Base-by-base conservation (phyloP, 305 asterid genomes). In the Nicotiana rustica region DNA sequence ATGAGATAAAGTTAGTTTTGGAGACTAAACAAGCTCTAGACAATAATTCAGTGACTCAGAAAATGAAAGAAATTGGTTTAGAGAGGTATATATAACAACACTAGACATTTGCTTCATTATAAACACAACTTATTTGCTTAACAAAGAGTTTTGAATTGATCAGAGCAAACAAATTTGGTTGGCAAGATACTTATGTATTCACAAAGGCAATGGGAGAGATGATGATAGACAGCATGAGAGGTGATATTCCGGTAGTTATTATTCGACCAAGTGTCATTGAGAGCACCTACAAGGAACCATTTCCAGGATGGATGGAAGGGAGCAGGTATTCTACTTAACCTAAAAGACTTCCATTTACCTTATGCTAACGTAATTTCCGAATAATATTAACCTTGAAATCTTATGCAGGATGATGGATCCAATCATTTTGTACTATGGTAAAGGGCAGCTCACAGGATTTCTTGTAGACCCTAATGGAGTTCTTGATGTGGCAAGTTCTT, bases 281-380 rank as follows among this genome's bases (percentile, higher is more conserved):
- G 87, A 97, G 99, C 96, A 97, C 99, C n/a, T 92, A 90, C 81
- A 91, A 82, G 82, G 99, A 95, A 84, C 99, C 99, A 36, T 97
- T 97, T 86, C 97, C 98, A 0, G 98, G 98, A 85, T 97, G 99
- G 99, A 97, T 97, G 91, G 98, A 97, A 90, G 99, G 99, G 84
- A 97, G 88, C 91, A 97, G 98, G 99, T 92, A 55, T 62, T 73
- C 66, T 62, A 78, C 73, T 25, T 14, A 44, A 36, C 44, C 18
- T 35, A 36, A 36, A 5, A 70, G 64, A 52, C 44, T 18, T 55
- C 10, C 76, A 77, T 70, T 47, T 38, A 21, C 71, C 75, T 38
- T 14, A 76, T 61, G 49, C 61, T 56, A 49, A 62, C 14, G 8
- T 75, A 38, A 3, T 10, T 66, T 12, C 8, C 25, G 31, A 49